These are phyloP conservation scores for Coemansia sp. DNA, from an alignment of 192 early-diverging fungal species.

Conservation along the genomic window DNA sequence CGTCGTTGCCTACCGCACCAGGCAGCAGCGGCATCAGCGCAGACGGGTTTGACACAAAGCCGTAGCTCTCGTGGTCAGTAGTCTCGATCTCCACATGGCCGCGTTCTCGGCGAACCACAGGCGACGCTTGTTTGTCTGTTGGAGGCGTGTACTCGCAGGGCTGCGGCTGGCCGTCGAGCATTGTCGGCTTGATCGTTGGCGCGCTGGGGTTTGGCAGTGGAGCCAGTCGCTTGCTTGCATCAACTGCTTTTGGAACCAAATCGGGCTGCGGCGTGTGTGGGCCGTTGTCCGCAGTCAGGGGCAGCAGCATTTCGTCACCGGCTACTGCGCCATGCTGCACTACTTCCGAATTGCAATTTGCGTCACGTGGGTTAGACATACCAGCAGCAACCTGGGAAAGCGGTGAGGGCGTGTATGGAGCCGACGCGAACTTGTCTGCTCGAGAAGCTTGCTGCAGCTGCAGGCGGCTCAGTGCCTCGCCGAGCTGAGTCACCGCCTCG, in stretches of 20 bases:
- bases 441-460: slow-evolving; percentile 6
- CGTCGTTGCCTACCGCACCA: neutral
- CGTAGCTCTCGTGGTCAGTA: slow-evolving; percentile 43
- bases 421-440: neutral
- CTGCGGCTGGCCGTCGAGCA: slow-evolving; percentile 43
- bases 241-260: slow-evolving; percentile 16
- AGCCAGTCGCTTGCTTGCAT: slow-evolving; percentile 25
- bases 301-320: slow-evolving; percentile 36
- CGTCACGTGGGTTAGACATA: neutral
- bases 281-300: slow-evolving; percentile 22
- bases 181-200: slow-evolving; percentile 31
- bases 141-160: slow-evolving; percentile 40
- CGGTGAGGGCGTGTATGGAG: slow-evolving; percentile 23
- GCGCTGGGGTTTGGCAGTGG: slow-evolving; percentile 51
- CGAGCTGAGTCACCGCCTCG: slow-evolving; percentile 36
- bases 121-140: neutral
- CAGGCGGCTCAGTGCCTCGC: slow-evolving; percentile 38
- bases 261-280: slow-evolving; percentile 20
- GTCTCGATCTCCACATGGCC: slow-evolving; percentile 48
- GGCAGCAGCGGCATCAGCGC: slow-evolving; percentile 15
- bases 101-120: slow-evolving; percentile 22
- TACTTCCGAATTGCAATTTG: slow-evolving; percentile 13
- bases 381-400: slow-evolving; percentile 18
- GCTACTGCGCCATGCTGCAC: slow-evolving; percentile 19
- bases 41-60: slow-evolving; percentile 48